These are phyloP conservation scores for Tolypocladium nubicola DNA, from an alignment of 2,329 filamentous ascomycete species.

Conservation along the genomic window DNA sequence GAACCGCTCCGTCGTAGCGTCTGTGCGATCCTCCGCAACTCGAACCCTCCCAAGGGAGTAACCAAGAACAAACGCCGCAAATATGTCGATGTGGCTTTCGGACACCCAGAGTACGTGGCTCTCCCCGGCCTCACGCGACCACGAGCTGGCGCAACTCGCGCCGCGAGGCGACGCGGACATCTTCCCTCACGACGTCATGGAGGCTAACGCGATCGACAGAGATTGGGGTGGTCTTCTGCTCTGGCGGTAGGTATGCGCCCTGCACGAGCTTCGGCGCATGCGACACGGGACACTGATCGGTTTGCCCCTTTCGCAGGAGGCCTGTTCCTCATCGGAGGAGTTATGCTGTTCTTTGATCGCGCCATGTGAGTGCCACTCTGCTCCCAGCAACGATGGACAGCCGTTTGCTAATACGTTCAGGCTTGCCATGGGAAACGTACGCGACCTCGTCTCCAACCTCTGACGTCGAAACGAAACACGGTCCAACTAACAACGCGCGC, in stretches of 20 bases:
- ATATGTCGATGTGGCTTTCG: conserved; percentile 82
- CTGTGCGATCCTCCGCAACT: background rate
- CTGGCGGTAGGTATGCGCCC: conserved; percentile 63
- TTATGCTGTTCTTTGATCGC: conserved; percentile 95
- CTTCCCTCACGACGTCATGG: background rate
- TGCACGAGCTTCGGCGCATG: conserved; percentile 10
- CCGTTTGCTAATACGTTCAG: conserved; percentile 27
- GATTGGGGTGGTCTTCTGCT: conserved; percentile 95
- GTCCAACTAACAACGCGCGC: conserved; percentile 2
- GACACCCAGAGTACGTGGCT: conserved; percentile 76
- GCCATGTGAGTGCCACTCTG: conserved; percentile 58
- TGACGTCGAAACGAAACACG: conserved; percentile 7
- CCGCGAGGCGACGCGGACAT: background rate
- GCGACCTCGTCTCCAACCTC: conserved; percentile 10
- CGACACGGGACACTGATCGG: conserved; percentile 1
- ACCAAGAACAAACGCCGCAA: conserved; percentile 3
- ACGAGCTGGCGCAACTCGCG: background rate
- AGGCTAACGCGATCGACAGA: conserved; percentile 47
- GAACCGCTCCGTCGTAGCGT: background rate
- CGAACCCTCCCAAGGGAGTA: background rate
- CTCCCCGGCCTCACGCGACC: background rate
- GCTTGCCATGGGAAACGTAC: conserved; percentile 95
- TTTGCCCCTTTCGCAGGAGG: conserved; percentile 49
- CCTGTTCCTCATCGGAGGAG: conserved; percentile 88
- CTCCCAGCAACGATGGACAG: background rate